Conservation (phyloP, 31 red algal species). For the Endocladia muricata region DNA sequence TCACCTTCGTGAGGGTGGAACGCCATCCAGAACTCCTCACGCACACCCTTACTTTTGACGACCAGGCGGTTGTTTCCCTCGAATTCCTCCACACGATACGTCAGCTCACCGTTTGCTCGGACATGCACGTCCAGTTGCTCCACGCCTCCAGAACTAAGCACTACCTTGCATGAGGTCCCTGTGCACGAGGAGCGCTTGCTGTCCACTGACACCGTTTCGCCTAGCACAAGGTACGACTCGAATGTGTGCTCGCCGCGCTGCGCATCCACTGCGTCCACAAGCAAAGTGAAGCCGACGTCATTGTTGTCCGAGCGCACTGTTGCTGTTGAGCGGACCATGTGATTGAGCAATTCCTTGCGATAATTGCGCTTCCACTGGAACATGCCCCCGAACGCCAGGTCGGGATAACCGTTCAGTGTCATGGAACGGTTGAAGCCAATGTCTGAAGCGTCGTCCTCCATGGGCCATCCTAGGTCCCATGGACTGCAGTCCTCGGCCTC, state of each 20-base stretch:
- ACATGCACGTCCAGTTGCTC: conserved; percentile 10
- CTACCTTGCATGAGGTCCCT: conserved; percentile 19
- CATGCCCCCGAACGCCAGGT: conserved; percentile 30
- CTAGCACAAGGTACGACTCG: conserved; percentile 56
- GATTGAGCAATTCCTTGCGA: conserved; percentile 12
- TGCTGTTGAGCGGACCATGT: conserved; percentile 44
- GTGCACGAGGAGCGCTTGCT: background rate
- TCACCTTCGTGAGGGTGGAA: conserved; percentile 1
- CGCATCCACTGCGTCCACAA: conserved; percentile 36
- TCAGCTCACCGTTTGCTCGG: background rate
- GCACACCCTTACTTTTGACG: background rate
- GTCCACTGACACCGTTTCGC: conserved; percentile 24
- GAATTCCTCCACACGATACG: conserved; percentile 2
- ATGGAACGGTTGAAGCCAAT: conserved; percentile 41
- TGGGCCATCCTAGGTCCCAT: conserved; percentile 55
- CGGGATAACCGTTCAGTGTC: conserved; percentile 45
- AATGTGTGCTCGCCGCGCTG: conserved; percentile 27
- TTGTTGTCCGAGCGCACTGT: conserved; percentile 24
- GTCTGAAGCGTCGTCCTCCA: conserved; percentile 50
- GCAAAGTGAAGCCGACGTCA: conserved; percentile 32
- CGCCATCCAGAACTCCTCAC: conserved; percentile 4
- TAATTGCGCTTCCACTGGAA: conserved; percentile 49
- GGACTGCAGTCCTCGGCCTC: conserved; percentile 32
- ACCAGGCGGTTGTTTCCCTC: background rate
- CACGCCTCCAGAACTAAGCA: background rate